Evolutionary conservation across 2,329 filamentous ascomycete species (phyloP).

Genomic region (Fusarium denticulatum): DNA sequence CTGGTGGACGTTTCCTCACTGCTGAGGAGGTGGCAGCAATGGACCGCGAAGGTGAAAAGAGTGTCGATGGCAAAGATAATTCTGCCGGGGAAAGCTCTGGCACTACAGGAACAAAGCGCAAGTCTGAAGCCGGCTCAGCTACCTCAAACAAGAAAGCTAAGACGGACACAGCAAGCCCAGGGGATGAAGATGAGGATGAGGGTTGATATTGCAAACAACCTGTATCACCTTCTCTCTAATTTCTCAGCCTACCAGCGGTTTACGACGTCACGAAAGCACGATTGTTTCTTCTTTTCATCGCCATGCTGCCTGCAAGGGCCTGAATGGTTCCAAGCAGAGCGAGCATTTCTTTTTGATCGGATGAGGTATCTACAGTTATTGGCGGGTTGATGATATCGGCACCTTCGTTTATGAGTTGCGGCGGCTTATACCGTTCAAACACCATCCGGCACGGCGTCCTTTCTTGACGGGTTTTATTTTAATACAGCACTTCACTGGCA

Average conservation of each 20-base stretch:
- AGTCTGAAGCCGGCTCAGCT: conserved; percentile 62
- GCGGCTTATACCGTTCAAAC: background rate
- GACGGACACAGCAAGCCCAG: conserved; percentile 56
- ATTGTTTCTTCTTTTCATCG: conserved; percentile 39
- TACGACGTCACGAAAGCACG: conserved; percentile 51
- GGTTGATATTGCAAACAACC: conserved; percentile 46
- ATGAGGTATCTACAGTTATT: conserved; percentile 23
- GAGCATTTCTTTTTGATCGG: conserved; percentile 10
- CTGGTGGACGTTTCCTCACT: conserved; percentile 93
- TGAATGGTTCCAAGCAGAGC: background rate
- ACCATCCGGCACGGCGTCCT: background rate
- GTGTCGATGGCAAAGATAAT: conserved; percentile 49
- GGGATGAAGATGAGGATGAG: conserved; percentile 57
- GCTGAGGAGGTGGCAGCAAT: conserved; percentile 94
- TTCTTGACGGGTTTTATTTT: conserved; percentile 39
- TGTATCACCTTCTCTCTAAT: conserved; percentile 38
- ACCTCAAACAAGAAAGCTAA: conserved; percentile 67
- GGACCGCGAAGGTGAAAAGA: conserved; percentile 71
- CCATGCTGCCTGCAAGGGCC: conserved; percentile 14
- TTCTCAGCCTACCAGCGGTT: conserved; percentile 46
- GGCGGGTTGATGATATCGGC: conserved; percentile 18
- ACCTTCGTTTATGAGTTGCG: conserved; percentile 29
- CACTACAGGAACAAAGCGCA: conserved; percentile 65
- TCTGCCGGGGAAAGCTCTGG: conserved; percentile 38
- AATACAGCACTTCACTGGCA: conserved; percentile 54